These are phyloP conservation scores for Cenchrus americanus DNA, from an alignment of 176 grass and related monocot genomes.

Conservation along the genomic window DNA sequence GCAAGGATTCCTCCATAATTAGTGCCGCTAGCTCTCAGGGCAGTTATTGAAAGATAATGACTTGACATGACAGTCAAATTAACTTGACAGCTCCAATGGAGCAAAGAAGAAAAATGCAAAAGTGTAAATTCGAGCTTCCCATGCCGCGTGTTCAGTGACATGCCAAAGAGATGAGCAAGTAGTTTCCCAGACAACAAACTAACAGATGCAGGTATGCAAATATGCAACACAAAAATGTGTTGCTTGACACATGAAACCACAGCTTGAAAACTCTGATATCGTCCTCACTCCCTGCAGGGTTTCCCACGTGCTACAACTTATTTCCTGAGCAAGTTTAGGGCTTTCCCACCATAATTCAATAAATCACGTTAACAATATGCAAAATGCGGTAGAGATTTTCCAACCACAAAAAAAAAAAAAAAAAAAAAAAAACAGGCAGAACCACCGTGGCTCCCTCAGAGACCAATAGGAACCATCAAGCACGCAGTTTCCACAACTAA, in stretches of 20 bases:
- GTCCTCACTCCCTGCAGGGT: not conserved
- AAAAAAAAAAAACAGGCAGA: not conserved
- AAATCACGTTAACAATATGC: not conserved
- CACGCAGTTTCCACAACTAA: not conserved
- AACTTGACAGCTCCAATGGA: not conserved
- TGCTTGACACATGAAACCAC: slow-evolving; percentile 1
- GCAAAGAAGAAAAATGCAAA: not conserved
- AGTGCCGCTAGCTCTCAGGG: not conserved
- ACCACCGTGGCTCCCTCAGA: not conserved
- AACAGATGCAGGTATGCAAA: not conserved
- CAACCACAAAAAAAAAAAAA: too few species aligned
- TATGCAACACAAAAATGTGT: not conserved
- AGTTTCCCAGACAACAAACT: slow-evolving; percentile 11
- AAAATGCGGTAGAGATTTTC: not conserved
- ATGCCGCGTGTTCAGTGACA: not conserved
- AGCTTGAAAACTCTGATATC: not conserved
- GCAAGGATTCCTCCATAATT: not conserved
- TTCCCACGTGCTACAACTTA: not conserved
- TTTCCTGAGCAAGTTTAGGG: slow-evolving; percentile 1
- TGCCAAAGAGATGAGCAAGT: slow-evolving; percentile 40
- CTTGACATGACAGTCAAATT: slow-evolving; percentile 12
- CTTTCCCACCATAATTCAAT: not conserved
- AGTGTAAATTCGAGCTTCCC: not conserved
- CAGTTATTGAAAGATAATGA: slow-evolving; percentile 18
- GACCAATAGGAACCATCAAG: not conserved